phyloP scores from a whole-genome alignment of 306 rosid genomes.

The Purshia tridentata region DNA sequence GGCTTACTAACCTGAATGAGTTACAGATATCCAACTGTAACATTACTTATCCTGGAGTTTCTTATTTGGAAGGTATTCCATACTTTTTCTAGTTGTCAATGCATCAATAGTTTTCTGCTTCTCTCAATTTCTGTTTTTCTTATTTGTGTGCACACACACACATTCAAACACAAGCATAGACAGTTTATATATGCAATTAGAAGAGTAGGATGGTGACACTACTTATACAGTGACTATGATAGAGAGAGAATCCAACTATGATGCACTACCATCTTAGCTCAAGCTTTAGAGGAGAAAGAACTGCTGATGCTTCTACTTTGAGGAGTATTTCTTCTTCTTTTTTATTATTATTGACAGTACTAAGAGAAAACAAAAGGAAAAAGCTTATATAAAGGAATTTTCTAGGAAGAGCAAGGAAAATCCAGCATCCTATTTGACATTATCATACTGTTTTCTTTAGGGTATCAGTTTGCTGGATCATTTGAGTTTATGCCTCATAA shows the following conservation, averaged over 20 bases:
- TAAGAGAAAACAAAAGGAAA: background rate
- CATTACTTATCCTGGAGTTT: slow-evolving; percentile 54
- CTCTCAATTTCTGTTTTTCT: slow-evolving; percentile 15
- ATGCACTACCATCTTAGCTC: background rate
- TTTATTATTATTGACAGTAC: background rate
- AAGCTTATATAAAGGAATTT: background rate
- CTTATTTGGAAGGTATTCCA: slow-evolving; percentile 59
- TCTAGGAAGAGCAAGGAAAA: background rate
- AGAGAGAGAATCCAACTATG: background rate
- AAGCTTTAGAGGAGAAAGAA: background rate
- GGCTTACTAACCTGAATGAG: slow-evolving; percentile 56
- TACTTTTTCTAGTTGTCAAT: slow-evolving; percentile 7
- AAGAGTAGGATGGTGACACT: background rate
- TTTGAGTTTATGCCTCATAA: background rate
- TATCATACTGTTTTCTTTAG: background rate
- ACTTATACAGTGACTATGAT: background rate
- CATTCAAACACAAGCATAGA: background rate
- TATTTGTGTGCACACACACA: background rate
- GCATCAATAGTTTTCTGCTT: slow-evolving; percentile 11
- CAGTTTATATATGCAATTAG: background rate
- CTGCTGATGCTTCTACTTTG: background rate
- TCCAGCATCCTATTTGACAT: background rate
- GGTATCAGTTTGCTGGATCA: slow-evolving; percentile 12
- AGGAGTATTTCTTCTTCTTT: background rate
- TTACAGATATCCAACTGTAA: slow-evolving; percentile 54